phyloP scores from a whole-genome alignment of 176 grass and related monocot genomes.

The Eleusine indica region DNA sequence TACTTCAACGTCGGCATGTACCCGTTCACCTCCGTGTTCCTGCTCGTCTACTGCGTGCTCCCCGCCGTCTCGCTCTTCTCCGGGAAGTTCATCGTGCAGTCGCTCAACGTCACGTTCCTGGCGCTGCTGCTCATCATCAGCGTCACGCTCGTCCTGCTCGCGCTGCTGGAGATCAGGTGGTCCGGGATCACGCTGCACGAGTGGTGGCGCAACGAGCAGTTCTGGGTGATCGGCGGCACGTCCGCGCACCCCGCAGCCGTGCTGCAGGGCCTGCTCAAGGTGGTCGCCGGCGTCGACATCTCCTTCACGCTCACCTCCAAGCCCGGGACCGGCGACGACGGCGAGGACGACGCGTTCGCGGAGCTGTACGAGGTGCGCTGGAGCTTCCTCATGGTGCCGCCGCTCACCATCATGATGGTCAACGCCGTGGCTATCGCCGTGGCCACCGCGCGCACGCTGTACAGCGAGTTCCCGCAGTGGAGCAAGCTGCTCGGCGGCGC shows the following conservation, averaged over 20 bases:
- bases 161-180: constrained; percentile 94
- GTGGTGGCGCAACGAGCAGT: constrained; percentile 99
- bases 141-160: constrained; percentile 75
- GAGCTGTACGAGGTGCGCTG: constrained; percentile 83
- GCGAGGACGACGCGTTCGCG: constrained; percentile 59
- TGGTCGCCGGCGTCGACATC: constrained; percentile 88
- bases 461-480: constrained; percentile 93
- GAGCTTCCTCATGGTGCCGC: constrained; percentile 95
- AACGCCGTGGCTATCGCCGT: constrained; percentile 75
- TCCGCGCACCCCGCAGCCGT: constrained; percentile 89
- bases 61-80: constrained; percentile 90
- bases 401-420: constrained; percentile 95
- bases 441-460: constrained; percentile 68
- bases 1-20: constrained; percentile 97
- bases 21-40: constrained; percentile 91
- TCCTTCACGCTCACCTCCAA: constrained; percentile 93
- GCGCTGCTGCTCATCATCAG: constrained; percentile 76
- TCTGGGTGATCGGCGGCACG: constrained; percentile 93
- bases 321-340: constrained; percentile 44
- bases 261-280: constrained; percentile 90
- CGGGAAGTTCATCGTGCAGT: constrained; percentile 86
- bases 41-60: constrained; percentile 84
- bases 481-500: constrained; percentile 87
- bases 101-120: constrained; percentile 73
- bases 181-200: constrained; percentile 92